These are phyloP conservation scores for Yarrowia divulgata DNA, from an alignment of 805 yeast species.

Conservation along the genomic window DNA sequence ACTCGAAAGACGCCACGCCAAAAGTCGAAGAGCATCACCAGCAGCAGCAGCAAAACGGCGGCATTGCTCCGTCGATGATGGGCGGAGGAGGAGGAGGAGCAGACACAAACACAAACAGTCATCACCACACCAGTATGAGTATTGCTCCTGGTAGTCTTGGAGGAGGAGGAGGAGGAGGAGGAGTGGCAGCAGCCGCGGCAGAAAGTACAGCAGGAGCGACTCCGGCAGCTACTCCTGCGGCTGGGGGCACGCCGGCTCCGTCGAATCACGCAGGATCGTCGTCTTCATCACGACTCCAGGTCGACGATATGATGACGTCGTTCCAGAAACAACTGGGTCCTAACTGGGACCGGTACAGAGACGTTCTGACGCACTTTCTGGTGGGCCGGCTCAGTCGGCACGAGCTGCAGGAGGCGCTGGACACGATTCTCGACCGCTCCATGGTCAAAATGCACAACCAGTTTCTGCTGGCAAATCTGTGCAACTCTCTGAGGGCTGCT, in stretches of 20 bases:
- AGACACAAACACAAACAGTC: not conserved
- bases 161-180: not conserved
- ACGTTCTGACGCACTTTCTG: constrained; percentile 74
- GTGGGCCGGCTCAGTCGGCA: constrained; percentile 77
- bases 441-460: constrained; percentile 79
- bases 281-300: constrained; percentile 56
- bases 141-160: constrained; percentile 17
- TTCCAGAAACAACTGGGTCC: constrained; percentile 76
- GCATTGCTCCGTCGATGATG: constrained; percentile 29
- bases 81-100: constrained; percentile 9
- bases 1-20: constrained; percentile 45
- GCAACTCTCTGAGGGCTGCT: constrained; percentile 81
- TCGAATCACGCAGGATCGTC: not conserved
- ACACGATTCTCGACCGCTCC: constrained; percentile 60
- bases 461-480: constrained; percentile 76
- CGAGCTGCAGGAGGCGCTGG: constrained; percentile 70
- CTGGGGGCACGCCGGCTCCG: no score
- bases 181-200: not conserved
- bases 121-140: not conserved
- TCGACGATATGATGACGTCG: constrained; percentile 72
- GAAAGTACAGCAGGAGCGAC: not conserved
- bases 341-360: constrained; percentile 88
- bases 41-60: constrained; percentile 9
- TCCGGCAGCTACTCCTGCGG: not conserved
- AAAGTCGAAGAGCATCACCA: not conserved